Base-by-base conservation (phyloP, 805 yeast species). In the Sugiyamaella americana region DNA sequence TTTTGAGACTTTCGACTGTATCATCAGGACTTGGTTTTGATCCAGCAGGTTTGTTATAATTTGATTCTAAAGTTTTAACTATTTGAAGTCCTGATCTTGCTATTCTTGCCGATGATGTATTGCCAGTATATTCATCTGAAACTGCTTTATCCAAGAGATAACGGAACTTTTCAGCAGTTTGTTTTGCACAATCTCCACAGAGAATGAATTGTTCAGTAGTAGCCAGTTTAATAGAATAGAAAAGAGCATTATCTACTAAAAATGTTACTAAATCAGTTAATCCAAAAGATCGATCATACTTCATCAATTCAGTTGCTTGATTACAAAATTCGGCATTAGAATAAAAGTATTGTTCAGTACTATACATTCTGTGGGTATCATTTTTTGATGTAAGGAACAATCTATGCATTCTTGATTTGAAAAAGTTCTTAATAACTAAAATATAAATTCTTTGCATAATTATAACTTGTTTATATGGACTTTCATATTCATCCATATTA, bases 321-420 rank as follows among this genome's bases (percentile, higher is more conserved):
- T 21, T 39, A 41, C 50, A 37, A 34, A 52, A 52, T 18, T 34
- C 16, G 23, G 35, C 30, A 23, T 47, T 50, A 46, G 46, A 24
- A 3, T 21, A 6, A 29, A 44, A 44, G 34, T 45, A 50, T 29
- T 47, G 50, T 37, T 51, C 51, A 20, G 34, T 16, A 29, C 48
- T 35, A 29, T 20, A 50, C 2, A 47, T 29, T 5, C 45, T 35
- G 17, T 42, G 40, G 13, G 22, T n/a, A 16, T 20, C 11, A 32
- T 37, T 37, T 3, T 19, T 16, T 16, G 45, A 40, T 3, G 24
- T 21, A 16, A 48, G 11, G 35, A 44, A 47, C n/a, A 37, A 22
- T n/a, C 55, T 36, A 35, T 52, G 46, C 37, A 52, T 50, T 23
- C 55, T 42, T 13, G 53, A 47, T 17, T 51, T 35, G 34, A 52